These are phyloP conservation scores for Euphorbia pulcherrima DNA, from an alignment of 345 rosid species.

Conservation along the genomic window DNA sequence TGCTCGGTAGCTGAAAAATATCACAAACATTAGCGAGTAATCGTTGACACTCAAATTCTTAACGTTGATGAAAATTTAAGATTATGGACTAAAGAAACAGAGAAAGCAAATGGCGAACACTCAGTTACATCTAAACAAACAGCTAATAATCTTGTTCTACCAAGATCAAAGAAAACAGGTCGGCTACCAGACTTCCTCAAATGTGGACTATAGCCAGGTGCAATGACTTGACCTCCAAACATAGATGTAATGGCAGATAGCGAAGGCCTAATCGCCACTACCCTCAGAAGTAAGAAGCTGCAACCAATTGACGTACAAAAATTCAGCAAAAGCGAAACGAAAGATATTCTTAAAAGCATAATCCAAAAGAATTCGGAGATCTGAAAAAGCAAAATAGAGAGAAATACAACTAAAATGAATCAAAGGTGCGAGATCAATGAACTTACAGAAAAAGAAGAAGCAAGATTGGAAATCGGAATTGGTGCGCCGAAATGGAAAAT, in stretches of 20 bases:
- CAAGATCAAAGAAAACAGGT: slow-evolving; percentile 56
- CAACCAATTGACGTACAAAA: background rate
- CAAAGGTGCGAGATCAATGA: too few relatives aligned
- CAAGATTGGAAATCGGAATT: background rate
- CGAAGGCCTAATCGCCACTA: background rate
- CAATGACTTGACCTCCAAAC: slow-evolving; percentile 61
- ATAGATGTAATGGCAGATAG: slow-evolving; percentile 36
- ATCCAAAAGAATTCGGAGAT: background rate
- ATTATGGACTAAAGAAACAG: background rate
- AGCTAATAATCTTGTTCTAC: slow-evolving; percentile 28
- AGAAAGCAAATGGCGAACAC: background rate
- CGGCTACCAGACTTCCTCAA: slow-evolving; percentile 86
- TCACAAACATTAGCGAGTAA: background rate
- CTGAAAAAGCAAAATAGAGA: background rate
- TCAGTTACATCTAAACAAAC: background rate
- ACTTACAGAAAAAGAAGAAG: background rate
- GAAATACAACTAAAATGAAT: background rate
- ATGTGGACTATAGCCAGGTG: slow-evolving; percentile 61
- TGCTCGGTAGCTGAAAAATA: slow-evolving; percentile 42
- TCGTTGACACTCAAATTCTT: background rate
- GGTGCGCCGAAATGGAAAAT: background rate
- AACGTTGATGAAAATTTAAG: background rate
- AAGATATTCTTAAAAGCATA: background rate
- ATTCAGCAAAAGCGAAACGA: background rate
- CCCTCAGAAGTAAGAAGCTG: background rate